Conservation (phyloP, 805 yeast genomes). For the Ogataea trehaloabstinens region DNA sequence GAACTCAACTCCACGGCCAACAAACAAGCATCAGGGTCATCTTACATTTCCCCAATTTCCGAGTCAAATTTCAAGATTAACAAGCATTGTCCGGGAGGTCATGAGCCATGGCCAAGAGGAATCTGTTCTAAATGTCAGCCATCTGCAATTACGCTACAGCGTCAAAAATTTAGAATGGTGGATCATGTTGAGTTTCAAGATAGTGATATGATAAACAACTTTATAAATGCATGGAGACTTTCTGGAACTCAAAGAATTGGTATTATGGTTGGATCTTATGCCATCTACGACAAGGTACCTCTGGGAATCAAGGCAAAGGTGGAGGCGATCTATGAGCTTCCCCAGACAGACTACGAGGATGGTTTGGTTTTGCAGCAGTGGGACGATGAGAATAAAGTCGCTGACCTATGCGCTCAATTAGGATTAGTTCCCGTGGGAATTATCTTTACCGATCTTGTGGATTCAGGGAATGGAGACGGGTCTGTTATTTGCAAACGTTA, state of each 20-base stretch:
- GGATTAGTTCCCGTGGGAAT: conserved; percentile 77
- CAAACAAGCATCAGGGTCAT: conserved; percentile 54
- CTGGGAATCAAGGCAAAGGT: conserved; percentile 92
- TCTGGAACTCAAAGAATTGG: conserved; percentile 89
- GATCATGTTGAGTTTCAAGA: conserved; percentile 93
- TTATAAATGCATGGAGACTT: conserved; percentile 89
- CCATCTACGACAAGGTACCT: conserved; percentile 77
- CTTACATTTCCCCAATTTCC: conserved; percentile 77
- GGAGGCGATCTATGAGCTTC: conserved; percentile 91
- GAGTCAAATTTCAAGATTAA: conserved; percentile 68
- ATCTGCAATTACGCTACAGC: conserved; percentile 87
- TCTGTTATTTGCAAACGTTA: conserved; percentile 91
- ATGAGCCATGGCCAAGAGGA: conserved; percentile 91
- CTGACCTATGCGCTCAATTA: conserved; percentile 51
- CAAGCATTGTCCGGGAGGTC: conserved; percentile 71
- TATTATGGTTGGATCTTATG: conserved; percentile 77
- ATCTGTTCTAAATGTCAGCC: conserved; percentile 98
- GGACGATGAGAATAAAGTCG: conserved; percentile 53
- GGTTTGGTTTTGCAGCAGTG: conserved; percentile 64
- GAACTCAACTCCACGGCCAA: conserved; percentile 67
- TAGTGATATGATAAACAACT: conserved; percentile 69
- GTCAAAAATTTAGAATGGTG: conserved; percentile 90
- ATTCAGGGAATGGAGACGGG: conserved; percentile 84
- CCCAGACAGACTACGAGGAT: conserved; percentile 83
- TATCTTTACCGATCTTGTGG: conserved; percentile 85